These are phyloP conservation scores for Aspergillus novofumigatus DNA, from an alignment of 2,329 filamentous ascomycete genomes.

Conservation along the genomic window DNA sequence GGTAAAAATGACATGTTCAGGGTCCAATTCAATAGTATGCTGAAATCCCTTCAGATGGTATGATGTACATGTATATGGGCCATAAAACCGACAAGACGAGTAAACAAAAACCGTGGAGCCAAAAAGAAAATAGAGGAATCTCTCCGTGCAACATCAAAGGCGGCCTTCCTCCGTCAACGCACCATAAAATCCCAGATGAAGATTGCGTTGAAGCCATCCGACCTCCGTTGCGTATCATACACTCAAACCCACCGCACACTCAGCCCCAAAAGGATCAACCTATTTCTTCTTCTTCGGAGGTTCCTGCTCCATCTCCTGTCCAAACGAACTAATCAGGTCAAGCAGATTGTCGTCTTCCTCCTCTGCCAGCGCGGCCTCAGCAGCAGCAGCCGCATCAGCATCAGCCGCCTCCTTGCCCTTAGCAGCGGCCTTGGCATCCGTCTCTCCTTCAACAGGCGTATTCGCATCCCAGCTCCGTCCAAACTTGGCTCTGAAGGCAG, in stretches of 20 bases:
- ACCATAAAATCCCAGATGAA: not conserved
- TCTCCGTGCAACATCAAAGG: not conserved
- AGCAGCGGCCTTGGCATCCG: constrained; percentile 13
- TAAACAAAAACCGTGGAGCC: not conserved
- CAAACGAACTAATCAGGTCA: constrained; percentile 54
- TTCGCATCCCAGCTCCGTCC: constrained; percentile 75
- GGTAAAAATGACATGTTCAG: not conserved
- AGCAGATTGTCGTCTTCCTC: constrained; percentile 53
- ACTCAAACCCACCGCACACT: constrained; percentile 3
- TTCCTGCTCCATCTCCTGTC: constrained; percentile 37
- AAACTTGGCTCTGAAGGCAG: constrained; percentile 79
- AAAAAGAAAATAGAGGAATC: not conserved
- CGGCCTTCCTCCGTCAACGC: not conserved
- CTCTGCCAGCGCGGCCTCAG: constrained; percentile 45
- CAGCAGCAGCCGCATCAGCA: constrained; percentile 26
- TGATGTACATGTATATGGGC: constrained; percentile 14
- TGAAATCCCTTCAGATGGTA: constrained; percentile 11
- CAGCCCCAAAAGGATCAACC: constrained; percentile 3
- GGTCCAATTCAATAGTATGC: constrained; percentile 3
- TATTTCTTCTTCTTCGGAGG: constrained; percentile 30
- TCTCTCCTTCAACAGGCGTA: constrained; percentile 28
- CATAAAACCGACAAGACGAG: constrained; percentile 2
- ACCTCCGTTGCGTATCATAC: constrained; percentile 12
- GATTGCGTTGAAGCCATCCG: not conserved
- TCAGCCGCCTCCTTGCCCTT: constrained; percentile 19